These are phyloP conservation scores for Trametes gibbosa DNA, from an alignment of 768 basidiomycete genomes.

Conservation along the genomic window DNA sequence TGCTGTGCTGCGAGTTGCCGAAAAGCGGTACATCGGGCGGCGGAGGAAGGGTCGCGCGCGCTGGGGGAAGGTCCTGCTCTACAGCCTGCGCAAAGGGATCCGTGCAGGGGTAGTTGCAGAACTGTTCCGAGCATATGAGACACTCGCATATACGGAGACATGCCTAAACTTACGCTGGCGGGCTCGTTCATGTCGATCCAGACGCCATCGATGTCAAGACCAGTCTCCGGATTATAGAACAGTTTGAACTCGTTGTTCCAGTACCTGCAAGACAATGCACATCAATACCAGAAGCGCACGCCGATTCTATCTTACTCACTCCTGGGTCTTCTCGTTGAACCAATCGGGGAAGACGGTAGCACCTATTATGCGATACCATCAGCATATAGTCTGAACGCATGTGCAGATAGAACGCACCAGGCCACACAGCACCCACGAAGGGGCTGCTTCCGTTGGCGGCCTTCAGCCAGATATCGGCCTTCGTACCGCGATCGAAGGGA, in stretches of 20 bases:
- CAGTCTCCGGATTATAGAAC: slow-evolving; percentile 52
- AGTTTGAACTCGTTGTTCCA: slow-evolving; percentile 61
- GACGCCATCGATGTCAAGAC: slow-evolving; percentile 65
- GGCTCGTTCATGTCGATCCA: slow-evolving; percentile 84
- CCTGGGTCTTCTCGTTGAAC: slow-evolving; percentile 54
- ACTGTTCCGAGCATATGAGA: slow-evolving; percentile 35
- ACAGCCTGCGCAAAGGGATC: slow-evolving; percentile 59
- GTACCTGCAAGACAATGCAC: slow-evolving; percentile 35
- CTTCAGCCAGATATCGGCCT: slow-evolving; percentile 58
- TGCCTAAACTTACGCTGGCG: slow-evolving; percentile 44
- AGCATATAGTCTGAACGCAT: background rate
- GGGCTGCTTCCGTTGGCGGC: slow-evolving; percentile 55
- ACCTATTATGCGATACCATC: slow-evolving; percentile 13
- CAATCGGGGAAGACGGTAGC: slow-evolving; percentile 64
- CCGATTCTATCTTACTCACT: slow-evolving; percentile 33
- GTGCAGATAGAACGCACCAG: slow-evolving; percentile 38
- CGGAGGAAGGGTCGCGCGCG: slow-evolving; percentile 48
- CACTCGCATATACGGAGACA: background rate
- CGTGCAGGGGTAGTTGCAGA: slow-evolving; percentile 60
- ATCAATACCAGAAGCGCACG: background rate
- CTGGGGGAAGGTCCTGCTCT: slow-evolving; percentile 52
- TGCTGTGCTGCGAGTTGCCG: slow-evolving; percentile 27
- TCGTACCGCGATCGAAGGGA: slow-evolving; percentile 53
- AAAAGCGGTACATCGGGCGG: slow-evolving; percentile 55
- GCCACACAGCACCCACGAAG: slow-evolving; percentile 59